Evolutionary conservation across 345 rosid species (phyloP).

Genomic region (Salix suchowensis): DNA sequence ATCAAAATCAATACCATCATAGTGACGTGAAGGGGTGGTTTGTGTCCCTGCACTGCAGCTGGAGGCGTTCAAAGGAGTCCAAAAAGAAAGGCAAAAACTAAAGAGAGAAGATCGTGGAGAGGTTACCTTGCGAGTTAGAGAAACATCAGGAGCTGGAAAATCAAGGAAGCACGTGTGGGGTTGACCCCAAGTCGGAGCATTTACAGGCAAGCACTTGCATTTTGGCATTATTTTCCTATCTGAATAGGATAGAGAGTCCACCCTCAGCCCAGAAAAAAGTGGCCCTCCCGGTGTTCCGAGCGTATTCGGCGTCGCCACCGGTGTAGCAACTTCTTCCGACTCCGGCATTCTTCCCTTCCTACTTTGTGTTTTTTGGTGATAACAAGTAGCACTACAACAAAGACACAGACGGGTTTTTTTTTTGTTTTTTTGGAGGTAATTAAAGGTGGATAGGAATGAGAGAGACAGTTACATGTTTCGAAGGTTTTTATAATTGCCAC

Average conservation of each 20-base stretch:
- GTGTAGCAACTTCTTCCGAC: conserved; percentile 32
- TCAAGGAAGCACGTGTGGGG: conserved; percentile 71
- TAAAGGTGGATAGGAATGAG: neutral
- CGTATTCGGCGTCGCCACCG: conserved; percentile 71
- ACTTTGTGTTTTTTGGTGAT: neutral
- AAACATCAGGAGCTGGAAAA: conserved; percentile 58
- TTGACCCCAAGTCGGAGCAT: conserved; percentile 62
- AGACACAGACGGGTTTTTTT: neutral
- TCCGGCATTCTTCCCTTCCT: conserved; percentile 33
- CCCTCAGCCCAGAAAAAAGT: conserved; percentile 59
- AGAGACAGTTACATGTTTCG: conserved; percentile 50
- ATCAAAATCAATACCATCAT: too few species aligned
- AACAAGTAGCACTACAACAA: neutral
- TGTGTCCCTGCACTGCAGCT: neutral
- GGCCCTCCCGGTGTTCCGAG: conserved; percentile 96
- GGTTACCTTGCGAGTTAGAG: conserved; percentile 91
- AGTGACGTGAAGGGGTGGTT: too few species aligned
- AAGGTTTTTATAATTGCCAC: conserved; percentile 49
- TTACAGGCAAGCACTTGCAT: conserved; percentile 89
- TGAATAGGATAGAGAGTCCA: conserved; percentile 74
- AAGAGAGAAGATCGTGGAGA: too few species aligned
- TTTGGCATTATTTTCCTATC: conserved; percentile 81
- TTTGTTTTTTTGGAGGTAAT: conserved; percentile 14
- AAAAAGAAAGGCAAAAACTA: neutral
- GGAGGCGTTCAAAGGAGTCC: neutral